These are phyloP conservation scores for Citrus reticulata DNA, from an alignment of 345 rosid genomes.

Conservation along the genomic window DNA sequence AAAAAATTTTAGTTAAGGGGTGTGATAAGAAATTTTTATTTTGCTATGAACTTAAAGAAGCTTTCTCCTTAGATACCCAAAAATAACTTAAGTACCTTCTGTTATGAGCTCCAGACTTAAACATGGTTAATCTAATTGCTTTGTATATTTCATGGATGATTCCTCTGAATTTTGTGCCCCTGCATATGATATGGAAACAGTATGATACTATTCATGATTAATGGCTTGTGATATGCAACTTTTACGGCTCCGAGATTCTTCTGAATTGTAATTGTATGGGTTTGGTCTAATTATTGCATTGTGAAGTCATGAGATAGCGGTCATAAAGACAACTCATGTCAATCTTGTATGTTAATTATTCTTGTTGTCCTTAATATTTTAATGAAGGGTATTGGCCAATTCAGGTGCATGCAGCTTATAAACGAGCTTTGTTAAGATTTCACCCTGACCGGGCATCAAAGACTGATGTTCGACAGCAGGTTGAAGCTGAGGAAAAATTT, in stretches of 20 bases:
- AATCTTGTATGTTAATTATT: neutral
- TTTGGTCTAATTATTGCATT: neutral
- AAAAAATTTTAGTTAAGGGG: neutral
- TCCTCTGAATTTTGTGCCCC: neutral
- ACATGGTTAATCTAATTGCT: neutral
- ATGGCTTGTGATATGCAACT: neutral
- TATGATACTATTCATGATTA: neutral
- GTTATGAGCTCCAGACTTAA: neutral
- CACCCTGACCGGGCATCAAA: constrained; percentile 85
- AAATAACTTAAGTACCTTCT: neutral
- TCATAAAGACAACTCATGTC: neutral
- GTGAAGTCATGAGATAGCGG: neutral
- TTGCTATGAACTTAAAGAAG: neutral
- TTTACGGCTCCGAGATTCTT: neutral
- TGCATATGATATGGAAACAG: neutral
- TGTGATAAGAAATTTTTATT: too few species aligned
- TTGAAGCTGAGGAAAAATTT: constrained; percentile 89
- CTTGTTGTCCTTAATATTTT: neutral
- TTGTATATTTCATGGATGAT: neutral
- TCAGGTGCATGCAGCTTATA: constrained; percentile 81
- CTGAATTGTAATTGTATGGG: neutral
- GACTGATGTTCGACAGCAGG: constrained; percentile 64
- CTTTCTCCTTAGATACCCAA: neutral
- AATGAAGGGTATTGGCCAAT: constrained; percentile 14
- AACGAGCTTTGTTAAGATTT: constrained; percentile 63